Evolutionary conservation across 352 stramenopile genomes (phyloP), one percentile per base, ranked within the genome.

Genomic region (Phytophthora foliorum): DNA sequence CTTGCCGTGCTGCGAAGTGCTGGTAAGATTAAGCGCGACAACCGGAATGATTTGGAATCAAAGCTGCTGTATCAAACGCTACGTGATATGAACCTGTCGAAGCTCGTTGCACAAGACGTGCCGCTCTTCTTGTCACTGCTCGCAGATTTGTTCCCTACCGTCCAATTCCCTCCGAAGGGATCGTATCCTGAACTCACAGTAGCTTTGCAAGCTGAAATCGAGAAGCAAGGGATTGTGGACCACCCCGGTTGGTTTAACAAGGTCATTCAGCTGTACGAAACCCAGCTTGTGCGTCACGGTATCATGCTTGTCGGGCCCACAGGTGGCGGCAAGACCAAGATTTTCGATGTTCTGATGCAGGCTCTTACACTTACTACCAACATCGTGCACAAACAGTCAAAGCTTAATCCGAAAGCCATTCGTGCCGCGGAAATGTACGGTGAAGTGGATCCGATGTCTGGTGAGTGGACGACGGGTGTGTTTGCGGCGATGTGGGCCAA

Each of bases 261-360:
- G 77, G 94, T 99, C 53, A 98, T 99, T 46, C 93, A 98, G 67
- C 80, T 99, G 19, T 99, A 99, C 71, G 97, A 99, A 63, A 99
- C 97, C 2, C 98, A 98, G 55, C 90, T 98, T 17, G 97, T 99
- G 49, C 88, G 98, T 17, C 97, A 99, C 69, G 98, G 97, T 8
- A 99, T 99, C 79, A 99, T 99, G 97, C 82, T 99, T n/a, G 96
- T 99, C 9, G 97, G 98, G 6, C 97, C 98, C 0, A 98, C 95
- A 1, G 98, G 98, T 16, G 97, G 97, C 39, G 98, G 97, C 19
- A 99, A 99, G 81, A 99, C 97, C 2, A 97, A 97, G 68, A 99
- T 98, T 39, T 99, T 99, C 63, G 95, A 98, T 57, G 97, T 97
- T 27, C 63, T 99, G 4, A 91, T 97, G 63, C 89, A 97, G 56